Percentiles rank a stretch among this genome's conserved stretches.
Evolutionary conservation across 129 eudicot genomes (phyloP).

Genomic region (Artemisia argyi): DNA sequence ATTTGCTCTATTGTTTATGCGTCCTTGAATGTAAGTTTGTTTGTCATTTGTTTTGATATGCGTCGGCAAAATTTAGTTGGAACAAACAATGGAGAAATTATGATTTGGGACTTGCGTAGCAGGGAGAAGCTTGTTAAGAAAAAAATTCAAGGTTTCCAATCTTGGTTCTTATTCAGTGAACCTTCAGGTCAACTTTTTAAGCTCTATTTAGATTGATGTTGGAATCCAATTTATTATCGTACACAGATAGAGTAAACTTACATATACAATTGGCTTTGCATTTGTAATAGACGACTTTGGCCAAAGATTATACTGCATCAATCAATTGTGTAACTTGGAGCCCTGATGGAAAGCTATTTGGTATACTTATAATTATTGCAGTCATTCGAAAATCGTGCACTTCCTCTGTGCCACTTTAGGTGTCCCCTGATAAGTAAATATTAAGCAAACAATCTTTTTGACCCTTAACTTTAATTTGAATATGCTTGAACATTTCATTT

Average conservation of each 20-base stretch:
- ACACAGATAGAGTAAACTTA: background rate
- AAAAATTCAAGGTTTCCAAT: slow-evolving; percentile 74
- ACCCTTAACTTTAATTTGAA: background rate
- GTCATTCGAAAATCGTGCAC: background rate
- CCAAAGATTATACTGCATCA: slow-evolving; percentile 65
- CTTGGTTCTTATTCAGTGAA: slow-evolving; percentile 57
- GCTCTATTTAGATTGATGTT: background rate
- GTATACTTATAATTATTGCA: slow-evolving; percentile 33
- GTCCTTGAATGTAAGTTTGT: too few relatives aligned
- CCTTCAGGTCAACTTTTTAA: slow-evolving; percentile 33
- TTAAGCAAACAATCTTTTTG: background rate
- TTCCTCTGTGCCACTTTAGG: slow-evolving; percentile 8
- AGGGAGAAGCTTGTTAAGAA: slow-evolving; percentile 66
- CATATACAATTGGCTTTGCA: background rate
- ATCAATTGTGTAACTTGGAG: slow-evolving; percentile 81
- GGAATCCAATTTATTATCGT: background rate
- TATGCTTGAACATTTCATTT: too few relatives aligned
- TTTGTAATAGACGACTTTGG: slow-evolving; percentile 54
- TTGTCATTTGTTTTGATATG: too few relatives aligned
- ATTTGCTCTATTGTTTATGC: too few relatives aligned
- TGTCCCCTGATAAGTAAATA: slow-evolving; percentile 12
- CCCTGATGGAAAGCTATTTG: slow-evolving; percentile 74
- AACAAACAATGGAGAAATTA: slow-evolving; percentile 60
- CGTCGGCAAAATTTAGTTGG: too few relatives aligned
- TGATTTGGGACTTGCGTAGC: slow-evolving; percentile 73